Evolutionary conservation across 768 basidiomycete species (phyloP).

Genomic region (Collybiopsis confluens): DNA sequence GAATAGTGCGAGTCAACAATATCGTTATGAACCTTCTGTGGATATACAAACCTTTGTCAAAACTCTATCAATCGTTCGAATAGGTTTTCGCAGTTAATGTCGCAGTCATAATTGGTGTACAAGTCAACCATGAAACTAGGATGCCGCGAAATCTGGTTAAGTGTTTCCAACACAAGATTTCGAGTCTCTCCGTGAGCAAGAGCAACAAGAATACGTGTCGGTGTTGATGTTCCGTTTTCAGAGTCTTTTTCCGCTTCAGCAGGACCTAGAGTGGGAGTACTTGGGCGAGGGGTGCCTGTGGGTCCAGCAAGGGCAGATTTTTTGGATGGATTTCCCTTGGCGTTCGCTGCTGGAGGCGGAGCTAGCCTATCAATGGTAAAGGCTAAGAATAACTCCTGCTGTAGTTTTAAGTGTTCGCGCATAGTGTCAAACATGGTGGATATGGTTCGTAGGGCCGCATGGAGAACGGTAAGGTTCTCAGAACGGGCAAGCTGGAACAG

Average conservation of each 20-base stretch:
- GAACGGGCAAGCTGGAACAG: conserved; percentile 95
- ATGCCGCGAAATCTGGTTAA: conserved; percentile 75
- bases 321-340: conserved; percentile 23
- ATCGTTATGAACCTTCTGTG: conserved; percentile 1
- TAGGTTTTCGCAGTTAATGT: conserved; percentile 93
- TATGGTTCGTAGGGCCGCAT: conserved; percentile 78
- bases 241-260: conserved; percentile 39
- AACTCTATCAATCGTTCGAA: conserved; percentile 89
- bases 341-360: conserved; percentile 35
- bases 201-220: conserved; percentile 56
- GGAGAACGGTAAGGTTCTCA: conserved; percentile 76
- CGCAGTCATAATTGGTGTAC: conserved; percentile 96
- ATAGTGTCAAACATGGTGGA: conserved; percentile 87
- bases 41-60: conserved; percentile 64
- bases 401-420: conserved; percentile 82
- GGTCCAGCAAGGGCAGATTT: conserved; percentile 24
- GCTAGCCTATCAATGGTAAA: conserved; percentile 91
- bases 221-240: conserved; percentile 40
- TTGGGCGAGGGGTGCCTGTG: conserved; percentile 46
- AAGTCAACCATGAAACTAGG: conserved; percentile 94
- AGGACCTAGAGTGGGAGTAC: conserved; percentile 44
- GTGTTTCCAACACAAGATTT: conserved; percentile 84
- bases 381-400: conserved; percentile 91
- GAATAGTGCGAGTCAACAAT: conserved; percentile 8
- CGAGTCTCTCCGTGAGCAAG: conserved; percentile 86